Percentiles rank a stretch among this genome's conserved stretches.
Evolutionary conservation across 1,284 basidiomycete species (phyloP).

Genomic region (Singerocomus inundabilis): DNA sequence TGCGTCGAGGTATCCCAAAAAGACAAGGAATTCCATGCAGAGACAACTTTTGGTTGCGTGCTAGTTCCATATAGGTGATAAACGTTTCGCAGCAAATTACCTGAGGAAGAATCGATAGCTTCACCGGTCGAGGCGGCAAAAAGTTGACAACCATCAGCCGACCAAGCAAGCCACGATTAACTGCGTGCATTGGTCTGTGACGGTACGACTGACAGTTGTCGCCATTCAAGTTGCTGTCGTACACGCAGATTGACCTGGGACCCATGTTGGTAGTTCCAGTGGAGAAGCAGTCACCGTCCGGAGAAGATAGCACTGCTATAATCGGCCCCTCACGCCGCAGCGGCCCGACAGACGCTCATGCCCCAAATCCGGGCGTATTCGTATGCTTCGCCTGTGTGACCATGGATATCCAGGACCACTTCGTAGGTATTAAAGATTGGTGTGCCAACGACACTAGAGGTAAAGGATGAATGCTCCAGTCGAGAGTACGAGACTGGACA

Average conservation of each 20-base stretch:
- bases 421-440: too few species aligned
- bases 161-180: background rate
- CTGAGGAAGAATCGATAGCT: background rate
- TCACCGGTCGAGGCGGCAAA: background rate
- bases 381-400: conserved; percentile 22
- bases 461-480: too few species aligned
- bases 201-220: too few species aligned
- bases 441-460: too few species aligned
- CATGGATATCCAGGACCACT: background rate
- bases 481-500: too few species aligned
- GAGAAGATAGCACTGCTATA: background rate
- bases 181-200: too few species aligned
- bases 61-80: background rate
- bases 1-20: background rate
- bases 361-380: conserved; percentile 2
- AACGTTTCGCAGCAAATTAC: background rate
- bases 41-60: background rate
- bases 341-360: background rate
- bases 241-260: too few species aligned
- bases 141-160: background rate
- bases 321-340: background rate
- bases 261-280: too few species aligned
- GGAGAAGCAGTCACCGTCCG: background rate
- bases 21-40: too few species aligned
- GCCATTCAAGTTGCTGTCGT: too few species aligned